Evolutionary conservation across 169 alveolate genomes (phyloP), one percentile per base, ranked within the genome.

Genomic region (Blepharisma undulans): DNA sequence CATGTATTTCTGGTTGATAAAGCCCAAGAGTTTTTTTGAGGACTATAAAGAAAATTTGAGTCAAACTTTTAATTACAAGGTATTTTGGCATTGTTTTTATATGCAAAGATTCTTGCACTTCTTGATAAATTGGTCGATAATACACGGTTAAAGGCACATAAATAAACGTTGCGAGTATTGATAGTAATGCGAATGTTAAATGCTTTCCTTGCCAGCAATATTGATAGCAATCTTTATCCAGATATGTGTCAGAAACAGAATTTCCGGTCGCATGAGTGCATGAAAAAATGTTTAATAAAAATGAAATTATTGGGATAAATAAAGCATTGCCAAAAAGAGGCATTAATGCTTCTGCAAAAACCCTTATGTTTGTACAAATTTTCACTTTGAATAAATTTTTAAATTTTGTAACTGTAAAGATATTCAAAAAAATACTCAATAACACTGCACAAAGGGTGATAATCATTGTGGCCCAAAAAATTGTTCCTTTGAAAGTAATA

Each of bases 161-260:
- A 32, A 78, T 32, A 78, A 34, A 25, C 7, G 34, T 21, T 2
- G 86, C 34, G 18, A 14, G 19, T 21, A 78, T 29, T 4, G 71
- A 25, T 12, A 78, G 25, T 22, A 32, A 14, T 10, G 86, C 33
- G 10, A 22, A 84, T 22, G 34, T 18, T n/a, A 84, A 76, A 84
- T 84, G 89, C 10, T 32, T 25, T 4, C 77, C 89, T 36, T 22
- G 1, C 89, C 89, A 84, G 89, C 89, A 84, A 59, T 34, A 84
- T n/a, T 22, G 27, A 84, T 48, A 25, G 77, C 89, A 84, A 32
- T 79, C 87, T 29, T 79, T 29, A 10, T 79, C 87, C 19, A 79
- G 27, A 21, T 30, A 79, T 14, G 72, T 79, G 27, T 79, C 87
- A 29, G 34, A 25, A 33, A 79, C 8, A 22, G 34, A 25, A 12